Conservation (phyloP, 176 grass and related monocot genomes). For the Ampelocalamus luodianensis region DNA sequence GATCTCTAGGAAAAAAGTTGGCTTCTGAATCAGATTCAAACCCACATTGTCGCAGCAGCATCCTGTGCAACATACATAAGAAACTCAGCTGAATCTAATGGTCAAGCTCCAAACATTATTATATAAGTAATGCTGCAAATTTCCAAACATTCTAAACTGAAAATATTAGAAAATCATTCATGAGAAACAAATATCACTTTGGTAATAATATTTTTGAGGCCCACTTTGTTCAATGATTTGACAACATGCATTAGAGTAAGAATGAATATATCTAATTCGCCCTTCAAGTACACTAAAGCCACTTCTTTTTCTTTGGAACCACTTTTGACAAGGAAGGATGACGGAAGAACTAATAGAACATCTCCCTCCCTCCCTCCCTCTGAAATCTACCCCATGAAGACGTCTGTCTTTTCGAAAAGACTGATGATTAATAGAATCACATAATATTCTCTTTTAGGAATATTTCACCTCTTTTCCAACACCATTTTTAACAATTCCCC, state of each 20-base stretch:
- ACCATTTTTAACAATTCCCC: not conserved
- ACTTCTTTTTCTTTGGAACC: too few relatives aligned
- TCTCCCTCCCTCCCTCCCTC: not conserved
- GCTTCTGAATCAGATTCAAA: slow-evolving; percentile 4
- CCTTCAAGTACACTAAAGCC: not conserved
- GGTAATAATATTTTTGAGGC: too few relatives aligned
- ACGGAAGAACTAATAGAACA: not conserved
- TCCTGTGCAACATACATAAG: slow-evolving; percentile 3
- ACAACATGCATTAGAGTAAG: not conserved
- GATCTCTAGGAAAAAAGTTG: not conserved
- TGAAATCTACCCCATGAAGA: slow-evolving; percentile 3
- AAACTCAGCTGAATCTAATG: not conserved
- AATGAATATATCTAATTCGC: not conserved
- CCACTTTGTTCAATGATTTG: not conserved
- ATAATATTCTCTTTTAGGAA: not conserved
- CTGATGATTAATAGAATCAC: not conserved
- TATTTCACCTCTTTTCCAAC: not conserved
- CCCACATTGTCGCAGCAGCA: not conserved
- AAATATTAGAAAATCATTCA: not conserved
- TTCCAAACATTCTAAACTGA: not conserved
- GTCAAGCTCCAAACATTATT: not conserved
- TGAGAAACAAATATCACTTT: not conserved
- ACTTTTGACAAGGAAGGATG: not conserved
- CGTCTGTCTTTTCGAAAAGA: not conserved
- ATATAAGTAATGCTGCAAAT: not conserved